Base-by-base conservation (phyloP, 495 filamentous ascomycete species). In the Xylaria flabelliformis region DNA sequence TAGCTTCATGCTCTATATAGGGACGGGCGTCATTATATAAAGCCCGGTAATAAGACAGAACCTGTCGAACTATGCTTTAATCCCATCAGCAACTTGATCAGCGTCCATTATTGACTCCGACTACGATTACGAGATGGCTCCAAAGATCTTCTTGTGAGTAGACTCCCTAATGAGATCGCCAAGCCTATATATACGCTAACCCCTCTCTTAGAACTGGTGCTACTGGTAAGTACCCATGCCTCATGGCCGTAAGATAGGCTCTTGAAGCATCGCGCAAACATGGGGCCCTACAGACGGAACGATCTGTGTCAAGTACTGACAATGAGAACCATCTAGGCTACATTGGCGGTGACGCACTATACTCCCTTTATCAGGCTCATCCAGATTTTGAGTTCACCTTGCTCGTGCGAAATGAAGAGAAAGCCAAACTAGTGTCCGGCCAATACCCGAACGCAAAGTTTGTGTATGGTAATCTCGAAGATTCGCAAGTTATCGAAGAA, bases 281-380 rank as follows among this genome's bases (percentile, higher is more conserved):
- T n/a, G 34, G 8, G 10, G 12, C 3, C 13, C 7, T 15, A 19
- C 4, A 53, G n/a, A 21, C 6, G n/a, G 24, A 1, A 61, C 24
- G 26, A 59, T 59, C 6, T 24, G 34, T 46, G 53, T 36, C 26
- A 7, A 32, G n/a, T 46, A 55, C 51, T 71, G 69, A 71, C 50
- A 4, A 53, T n/a, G 29, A 3, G 48, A 48, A 72, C 56, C 26
- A 24, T 39, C 10, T 86, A 70, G 92, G 92, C 48, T 95, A 94
- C 76, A 92, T 95, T 72, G 93, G 92, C 29, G 92, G 94, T 21
- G 91, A 94, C 74, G 86, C 84, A 36, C 84, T 94, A 46, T 89
- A 89, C 71, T 80, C 81, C 19, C 79, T 95, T 24, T 74, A 81
- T 56, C 81, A 87, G 12, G 83, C 88, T 13, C 90, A 94, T 76